phyloP scores from a whole-genome alignment of 495 filamentous ascomycete genomes.

The Xylaria sp. region DNA sequence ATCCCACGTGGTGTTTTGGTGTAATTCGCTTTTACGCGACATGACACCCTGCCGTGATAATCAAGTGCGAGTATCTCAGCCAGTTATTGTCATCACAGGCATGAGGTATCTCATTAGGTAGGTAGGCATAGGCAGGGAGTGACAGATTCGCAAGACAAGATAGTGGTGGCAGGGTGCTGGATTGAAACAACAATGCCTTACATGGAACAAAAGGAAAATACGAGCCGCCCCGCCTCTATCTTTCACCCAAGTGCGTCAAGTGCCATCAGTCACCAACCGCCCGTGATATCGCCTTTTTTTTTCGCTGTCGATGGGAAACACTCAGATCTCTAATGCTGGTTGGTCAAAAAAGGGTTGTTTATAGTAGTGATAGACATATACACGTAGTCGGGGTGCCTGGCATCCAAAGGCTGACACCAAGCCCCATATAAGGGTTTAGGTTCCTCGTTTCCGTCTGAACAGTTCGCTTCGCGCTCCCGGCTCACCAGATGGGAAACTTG shows the following conservation, averaged over 20 bases:
- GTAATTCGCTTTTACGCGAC: neutral
- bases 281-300: neutral
- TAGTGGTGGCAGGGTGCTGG: neutral
- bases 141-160: neutral
- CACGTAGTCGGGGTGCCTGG: constrained; percentile 32
- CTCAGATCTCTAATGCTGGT: constrained; percentile 29
- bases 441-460: constrained; percentile 17
- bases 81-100: neutral
- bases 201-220: constrained; percentile 18
- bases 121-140: neutral
- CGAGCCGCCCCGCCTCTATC: constrained; percentile 26
- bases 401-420: constrained; percentile 27
- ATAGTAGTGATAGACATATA: constrained; percentile 39
- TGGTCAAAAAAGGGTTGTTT: constrained; percentile 23
- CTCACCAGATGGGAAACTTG: neutral
- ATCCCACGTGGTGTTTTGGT: neutral
- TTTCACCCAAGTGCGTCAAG: constrained; percentile 16
- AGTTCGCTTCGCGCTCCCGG: constrained; percentile 5
- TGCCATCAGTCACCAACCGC: neutral
- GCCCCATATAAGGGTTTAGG: constrained; percentile 19
- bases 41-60: neutral
- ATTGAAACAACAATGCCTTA: constrained; percentile 24
- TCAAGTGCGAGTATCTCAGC: neutral
- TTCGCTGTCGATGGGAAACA: neutral
- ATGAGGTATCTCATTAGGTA: neutral